These are phyloP conservation scores for Vicia faba DNA, from an alignment of 306 rosid species.

Conservation along the genomic window DNA sequence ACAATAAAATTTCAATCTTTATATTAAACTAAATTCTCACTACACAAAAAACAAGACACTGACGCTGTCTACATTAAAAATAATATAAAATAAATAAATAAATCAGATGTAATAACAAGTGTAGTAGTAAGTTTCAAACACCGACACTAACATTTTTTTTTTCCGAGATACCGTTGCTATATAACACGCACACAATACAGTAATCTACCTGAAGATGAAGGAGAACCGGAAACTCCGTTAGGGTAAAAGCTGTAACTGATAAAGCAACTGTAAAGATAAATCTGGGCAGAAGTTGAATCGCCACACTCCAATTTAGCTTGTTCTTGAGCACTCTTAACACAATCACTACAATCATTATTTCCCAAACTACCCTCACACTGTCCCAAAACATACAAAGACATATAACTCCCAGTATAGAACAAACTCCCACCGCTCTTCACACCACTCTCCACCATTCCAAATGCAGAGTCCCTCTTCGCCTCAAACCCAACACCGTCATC, in stretches of 20 bases:
- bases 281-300: constrained; percentile 64
- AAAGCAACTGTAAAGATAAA: constrained; percentile 75
- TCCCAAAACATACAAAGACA: constrained; percentile 74
- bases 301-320: constrained; percentile 56
- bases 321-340: constrained; percentile 67
- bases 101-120: too few species aligned
- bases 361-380: constrained; percentile 86
- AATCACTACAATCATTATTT: constrained; percentile 62
- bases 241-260: constrained; percentile 82
- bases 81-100: too few species aligned
- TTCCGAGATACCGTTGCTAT: too few species aligned
- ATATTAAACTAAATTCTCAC: constrained; percentile 11
- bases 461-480: constrained; percentile 59
- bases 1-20: constrained; percentile 3
- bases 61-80: too few species aligned
- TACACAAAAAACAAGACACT: too few species aligned
- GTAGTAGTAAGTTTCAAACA: too few species aligned
- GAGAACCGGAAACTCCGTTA: constrained; percentile 56
- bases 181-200: not conserved
- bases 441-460: constrained; percentile 62
- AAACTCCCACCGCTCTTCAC: constrained; percentile 55
- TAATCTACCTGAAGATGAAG: constrained; percentile 57
- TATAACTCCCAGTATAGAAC: constrained; percentile 74
- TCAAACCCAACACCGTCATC: constrained; percentile 64
- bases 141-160: too few species aligned